A percentile compares a stretch with the other conserved stretches of the same genome.
Evolutionary conservation across 768 basidiomycete species (phyloP).

Genomic region (Rhodotorula diobovata): DNA sequence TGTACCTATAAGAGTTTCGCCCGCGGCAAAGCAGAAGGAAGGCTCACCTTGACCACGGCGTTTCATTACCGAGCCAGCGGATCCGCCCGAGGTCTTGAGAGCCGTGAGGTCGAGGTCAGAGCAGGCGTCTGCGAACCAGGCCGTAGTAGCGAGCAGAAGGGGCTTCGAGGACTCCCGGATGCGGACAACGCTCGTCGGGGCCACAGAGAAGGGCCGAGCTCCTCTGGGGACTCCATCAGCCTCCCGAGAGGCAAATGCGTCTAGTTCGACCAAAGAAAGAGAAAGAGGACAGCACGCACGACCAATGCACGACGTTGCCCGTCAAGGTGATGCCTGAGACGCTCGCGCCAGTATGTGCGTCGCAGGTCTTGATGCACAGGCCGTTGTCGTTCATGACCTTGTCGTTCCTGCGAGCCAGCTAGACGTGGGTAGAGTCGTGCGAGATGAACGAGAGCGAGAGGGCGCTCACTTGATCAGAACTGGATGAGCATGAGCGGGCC

Average conservation of each 20-base stretch:
- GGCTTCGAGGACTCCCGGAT: too few species aligned
- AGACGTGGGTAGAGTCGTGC: too few species aligned
- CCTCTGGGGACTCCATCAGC: too few species aligned
- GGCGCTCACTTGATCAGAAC: not conserved
- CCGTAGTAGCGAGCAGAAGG: too few species aligned
- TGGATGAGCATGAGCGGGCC: conserved; percentile 1
- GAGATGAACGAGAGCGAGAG: too few species aligned
- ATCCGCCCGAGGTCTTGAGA: not conserved
- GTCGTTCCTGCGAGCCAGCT: conserved; percentile 38
- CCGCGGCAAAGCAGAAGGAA: too few species aligned
- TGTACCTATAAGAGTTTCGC: too few species aligned
- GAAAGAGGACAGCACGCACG: too few species aligned
- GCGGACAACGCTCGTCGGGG: too few species aligned
- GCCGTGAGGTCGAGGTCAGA: not conserved
- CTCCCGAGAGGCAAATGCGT: too few species aligned
- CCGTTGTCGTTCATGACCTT: conserved; percentile 46
- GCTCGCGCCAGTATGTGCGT: conserved; percentile 31
- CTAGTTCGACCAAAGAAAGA: too few species aligned
- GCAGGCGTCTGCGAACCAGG: not conserved
- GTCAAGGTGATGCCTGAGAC: conserved; percentile 39
- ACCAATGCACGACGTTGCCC: conserved; percentile 55
- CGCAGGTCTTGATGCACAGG: conserved; percentile 56
- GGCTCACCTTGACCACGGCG: not conserved
- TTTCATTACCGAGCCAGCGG: not conserved
- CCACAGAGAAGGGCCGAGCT: too few species aligned